phyloP scores from a whole-genome alignment of 139 green algal species.

The Micractinium conductrix region DNA sequence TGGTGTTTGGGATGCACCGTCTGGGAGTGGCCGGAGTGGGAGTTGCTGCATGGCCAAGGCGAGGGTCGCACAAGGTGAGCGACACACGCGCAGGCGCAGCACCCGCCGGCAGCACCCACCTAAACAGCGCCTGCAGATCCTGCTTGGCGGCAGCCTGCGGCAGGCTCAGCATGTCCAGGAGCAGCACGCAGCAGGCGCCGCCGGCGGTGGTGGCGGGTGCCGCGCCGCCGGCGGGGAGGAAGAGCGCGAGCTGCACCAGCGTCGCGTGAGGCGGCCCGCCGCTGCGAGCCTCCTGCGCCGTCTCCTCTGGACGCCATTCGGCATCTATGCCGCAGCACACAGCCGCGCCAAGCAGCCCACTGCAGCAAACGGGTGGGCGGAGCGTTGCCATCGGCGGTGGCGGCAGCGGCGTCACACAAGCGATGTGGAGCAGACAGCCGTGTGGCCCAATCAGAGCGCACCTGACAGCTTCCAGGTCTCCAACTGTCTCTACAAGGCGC shows the following conservation, averaged over 20 bases:
- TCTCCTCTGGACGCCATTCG: constrained; percentile 46
- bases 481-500: not conserved
- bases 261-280: constrained; percentile 29
- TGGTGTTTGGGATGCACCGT: not conserved
- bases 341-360: constrained; percentile 9
- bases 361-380: not conserved
- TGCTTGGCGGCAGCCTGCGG: constrained; percentile 14
- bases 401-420: not conserved
- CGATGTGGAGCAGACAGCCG: not conserved
- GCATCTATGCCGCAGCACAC: constrained; percentile 38
- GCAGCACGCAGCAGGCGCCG: constrained; percentile 4
- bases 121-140: constrained; percentile 30
- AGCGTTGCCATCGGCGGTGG: not conserved
- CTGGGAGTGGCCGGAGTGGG: not conserved
- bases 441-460: not conserved
- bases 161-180: constrained; percentile 32
- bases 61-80: not conserved
- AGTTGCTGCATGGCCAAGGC: not conserved
- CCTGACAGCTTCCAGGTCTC: not conserved
- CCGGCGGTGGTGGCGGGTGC: not conserved
- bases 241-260: constrained; percentile 44
- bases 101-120: constrained; percentile 9
- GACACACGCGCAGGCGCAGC: constrained; percentile 17
- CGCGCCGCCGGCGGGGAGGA: not conserved
- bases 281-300: not conserved